Percentiles rank a stretch among this genome's conserved stretches.
Evolutionary conservation across 495 filamentous ascomycete species (phyloP).

Genomic region (Aspergillus taichungensis): DNA sequence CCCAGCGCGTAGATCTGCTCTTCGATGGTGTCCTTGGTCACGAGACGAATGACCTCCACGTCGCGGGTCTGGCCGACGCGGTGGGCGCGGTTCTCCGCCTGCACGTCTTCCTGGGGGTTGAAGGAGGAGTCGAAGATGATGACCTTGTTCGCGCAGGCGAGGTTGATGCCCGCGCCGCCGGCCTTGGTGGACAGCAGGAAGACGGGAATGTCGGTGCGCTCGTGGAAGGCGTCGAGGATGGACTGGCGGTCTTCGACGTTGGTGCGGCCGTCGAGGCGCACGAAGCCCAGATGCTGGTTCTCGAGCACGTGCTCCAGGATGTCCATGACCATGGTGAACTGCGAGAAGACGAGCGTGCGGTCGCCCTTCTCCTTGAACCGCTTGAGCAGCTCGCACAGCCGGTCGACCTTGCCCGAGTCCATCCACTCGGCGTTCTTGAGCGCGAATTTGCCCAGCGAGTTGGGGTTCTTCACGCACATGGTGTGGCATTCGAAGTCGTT

Average conservation of each 20-base stretch:
- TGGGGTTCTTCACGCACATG: conserved; percentile 62
- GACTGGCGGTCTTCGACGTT: conserved; percentile 75
- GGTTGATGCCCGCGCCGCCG: conserved; percentile 90
- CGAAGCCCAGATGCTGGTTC: conserved; percentile 61
- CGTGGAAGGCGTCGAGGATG: conserved; percentile 72
- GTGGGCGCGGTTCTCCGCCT: conserved; percentile 94
- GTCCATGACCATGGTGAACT: conserved; percentile 86
- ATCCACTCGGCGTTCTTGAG: conserved; percentile 76
- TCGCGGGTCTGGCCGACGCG: conserved; percentile 83
- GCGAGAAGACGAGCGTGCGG: conserved; percentile 78
- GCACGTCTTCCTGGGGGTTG: conserved; percentile 93
- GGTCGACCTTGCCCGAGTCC: conserved; percentile 81
- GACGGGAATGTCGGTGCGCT: conserved; percentile 67
- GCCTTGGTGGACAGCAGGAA: conserved; percentile 91
- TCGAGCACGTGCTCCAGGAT: conserved; percentile 78
- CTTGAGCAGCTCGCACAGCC: conserved; percentile 62
- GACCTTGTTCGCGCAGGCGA: conserved; percentile 92
- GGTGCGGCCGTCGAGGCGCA: conserved; percentile 78
- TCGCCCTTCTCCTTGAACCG: conserved; percentile 75
- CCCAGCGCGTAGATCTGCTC: conserved; percentile 86
- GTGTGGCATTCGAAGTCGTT: conserved; percentile 78
- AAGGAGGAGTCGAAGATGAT: conserved; percentile 93
- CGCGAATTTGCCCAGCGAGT: conserved; percentile 58
- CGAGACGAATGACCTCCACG: conserved; percentile 77
- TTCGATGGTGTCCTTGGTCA: conserved; percentile 79